Evolutionary conservation across 306 rosid species (phyloP).

Genomic region (Herpetospermum pedunculosum): DNA sequence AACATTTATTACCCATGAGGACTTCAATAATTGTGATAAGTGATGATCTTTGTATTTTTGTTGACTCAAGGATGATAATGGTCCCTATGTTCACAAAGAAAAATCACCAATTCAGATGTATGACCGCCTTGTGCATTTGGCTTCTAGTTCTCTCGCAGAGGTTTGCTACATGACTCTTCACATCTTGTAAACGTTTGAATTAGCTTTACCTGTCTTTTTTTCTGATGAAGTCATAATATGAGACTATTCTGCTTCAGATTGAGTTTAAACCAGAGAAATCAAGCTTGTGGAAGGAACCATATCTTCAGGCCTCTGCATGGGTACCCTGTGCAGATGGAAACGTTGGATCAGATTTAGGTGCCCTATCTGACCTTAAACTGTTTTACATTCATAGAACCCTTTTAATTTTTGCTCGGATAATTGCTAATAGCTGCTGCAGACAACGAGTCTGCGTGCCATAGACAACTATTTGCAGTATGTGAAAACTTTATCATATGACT

Average conservation of each 20-base stretch:
- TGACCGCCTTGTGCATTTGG: slow-evolving; percentile 59
- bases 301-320: slow-evolving; percentile 48
- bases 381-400: background rate
- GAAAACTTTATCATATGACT: background rate
- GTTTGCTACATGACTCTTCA: slow-evolving; percentile 27
- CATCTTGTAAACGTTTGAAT: background rate
- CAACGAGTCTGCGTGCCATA: background rate
- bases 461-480: background rate
- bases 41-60: background rate
- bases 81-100: slow-evolving; percentile 18
- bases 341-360: slow-evolving; percentile 30
- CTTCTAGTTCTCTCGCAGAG: slow-evolving; percentile 62
- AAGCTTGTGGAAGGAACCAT: slow-evolving; percentile 57
- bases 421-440: background rate
- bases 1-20: too few species aligned
- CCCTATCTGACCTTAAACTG: background rate
- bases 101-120: slow-evolving; percentile 55
- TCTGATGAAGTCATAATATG: slow-evolving; percentile 8
- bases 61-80: slow-evolving; percentile 23
- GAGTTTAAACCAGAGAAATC: slow-evolving; percentile 59
- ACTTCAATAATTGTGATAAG: too few species aligned
- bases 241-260: slow-evolving; percentile 25
- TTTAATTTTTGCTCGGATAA: background rate
- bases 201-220: background rate
- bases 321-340: slow-evolving; percentile 72